phyloP scores from a whole-genome alignment of 441 rosid genomes.

The Kokia cookei region DNA sequence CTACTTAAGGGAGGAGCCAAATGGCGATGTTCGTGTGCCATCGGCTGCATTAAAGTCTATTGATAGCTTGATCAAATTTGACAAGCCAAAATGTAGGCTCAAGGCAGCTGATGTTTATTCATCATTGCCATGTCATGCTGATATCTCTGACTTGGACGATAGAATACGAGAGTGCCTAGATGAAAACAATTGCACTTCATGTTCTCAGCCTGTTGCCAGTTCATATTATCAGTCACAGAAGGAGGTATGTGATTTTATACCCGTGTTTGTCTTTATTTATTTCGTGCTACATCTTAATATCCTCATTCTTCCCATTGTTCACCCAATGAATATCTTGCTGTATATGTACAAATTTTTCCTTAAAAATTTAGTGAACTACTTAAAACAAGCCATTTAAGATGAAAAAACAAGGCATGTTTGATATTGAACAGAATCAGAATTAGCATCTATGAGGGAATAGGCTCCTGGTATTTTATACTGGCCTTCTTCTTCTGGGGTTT shows the following conservation, averaged over 20 bases:
- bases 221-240: conserved; percentile 76
- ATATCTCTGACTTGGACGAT: conserved; percentile 70
- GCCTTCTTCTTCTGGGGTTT: not conserved
- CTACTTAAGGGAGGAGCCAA: conserved; percentile 72
- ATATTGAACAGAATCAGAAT: not conserved
- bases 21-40: conserved; percentile 87
- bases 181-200: conserved; percentile 65
- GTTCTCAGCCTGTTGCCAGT: conserved; percentile 64
- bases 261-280: not conserved
- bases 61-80: conserved; percentile 95
- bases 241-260: conserved; percentile 50
- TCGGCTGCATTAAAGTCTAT: conserved; percentile 85
- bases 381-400: not conserved
- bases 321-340: not conserved
- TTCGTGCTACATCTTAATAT: not conserved
- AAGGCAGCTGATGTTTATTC: conserved; percentile 67
- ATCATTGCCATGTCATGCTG: conserved; percentile 39
- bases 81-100: conserved; percentile 84
- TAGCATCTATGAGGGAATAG: not conserved
- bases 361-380: not conserved
- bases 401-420: not conserved
- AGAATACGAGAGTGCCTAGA: conserved; percentile 78
- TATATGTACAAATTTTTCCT: not conserved
- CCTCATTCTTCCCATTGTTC: not conserved
- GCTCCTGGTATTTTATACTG: not conserved